Conservation (phyloP, 2,329 filamentous ascomycete species). For the Beauveria varroae region DNA sequence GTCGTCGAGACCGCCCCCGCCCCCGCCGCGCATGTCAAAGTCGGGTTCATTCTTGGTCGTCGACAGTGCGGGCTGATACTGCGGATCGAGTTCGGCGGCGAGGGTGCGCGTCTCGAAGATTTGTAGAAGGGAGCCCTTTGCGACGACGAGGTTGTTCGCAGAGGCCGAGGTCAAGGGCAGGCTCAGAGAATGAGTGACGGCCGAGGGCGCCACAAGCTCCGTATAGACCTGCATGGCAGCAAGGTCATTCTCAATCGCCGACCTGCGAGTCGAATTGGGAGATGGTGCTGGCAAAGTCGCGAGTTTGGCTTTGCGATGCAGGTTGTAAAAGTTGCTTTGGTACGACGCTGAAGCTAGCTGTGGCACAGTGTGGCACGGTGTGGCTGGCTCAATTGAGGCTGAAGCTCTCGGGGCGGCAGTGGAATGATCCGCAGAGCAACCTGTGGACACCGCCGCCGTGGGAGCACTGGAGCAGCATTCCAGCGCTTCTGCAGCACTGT, state of each 20-base stretch:
- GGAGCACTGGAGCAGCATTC: no score
- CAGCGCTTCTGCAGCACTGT: no score
- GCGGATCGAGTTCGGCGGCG: constrained; percentile 52
- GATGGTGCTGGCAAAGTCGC: background rate
- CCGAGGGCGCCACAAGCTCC: constrained; percentile 88
- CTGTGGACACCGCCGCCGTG: background rate
- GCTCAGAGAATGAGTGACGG: constrained; percentile 79
- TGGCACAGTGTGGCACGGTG: background rate
- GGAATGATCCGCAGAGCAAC: constrained; percentile 3
- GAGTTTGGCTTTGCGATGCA: background rate
- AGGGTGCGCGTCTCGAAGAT: constrained; percentile 71
- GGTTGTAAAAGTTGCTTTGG: background rate
- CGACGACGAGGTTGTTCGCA: constrained; percentile 79
- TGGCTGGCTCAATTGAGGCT: background rate
- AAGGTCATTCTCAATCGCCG: constrained; percentile 26
- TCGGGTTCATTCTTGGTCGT: constrained; percentile 36
- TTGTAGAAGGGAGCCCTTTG: constrained; percentile 87
- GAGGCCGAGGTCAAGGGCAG: constrained; percentile 70
- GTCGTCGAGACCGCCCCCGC: constrained; percentile 40
- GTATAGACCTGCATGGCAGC: constrained; percentile 89
- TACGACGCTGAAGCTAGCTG: background rate
- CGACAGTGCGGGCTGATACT: constrained; percentile 23
- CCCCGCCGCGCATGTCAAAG: constrained; percentile 40
- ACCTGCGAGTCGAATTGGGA: constrained; percentile 15
- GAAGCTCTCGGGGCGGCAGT: constrained; percentile 6